Base-by-base conservation (phyloP, 2,329 filamentous ascomycete genomes). In the Epichloe bromicola region DNA sequence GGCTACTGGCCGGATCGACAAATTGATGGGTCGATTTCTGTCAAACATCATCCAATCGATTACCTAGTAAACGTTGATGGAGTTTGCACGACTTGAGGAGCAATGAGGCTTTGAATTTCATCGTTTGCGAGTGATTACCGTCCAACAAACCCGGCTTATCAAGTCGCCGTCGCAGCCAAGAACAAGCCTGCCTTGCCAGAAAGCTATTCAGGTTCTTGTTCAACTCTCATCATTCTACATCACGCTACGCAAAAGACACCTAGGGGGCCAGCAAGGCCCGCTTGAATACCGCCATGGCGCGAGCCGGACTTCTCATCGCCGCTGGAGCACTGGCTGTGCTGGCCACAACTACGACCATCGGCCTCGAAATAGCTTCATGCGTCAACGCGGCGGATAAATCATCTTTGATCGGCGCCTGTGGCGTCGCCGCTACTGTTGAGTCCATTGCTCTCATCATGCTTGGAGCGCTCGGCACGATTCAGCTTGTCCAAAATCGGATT, bases 381-480 rank as follows among this genome's bases (percentile, higher is more conserved):
- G 43, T 56, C 26, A 36, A 53, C 34, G 44, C 52, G 6, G 34
- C 37, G 30, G 40, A 52, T 5, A 49, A 46, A 3, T 48, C 39
- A 20, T 52, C 36, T 37, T 53, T 44, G 44, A 49, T 36, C 49
- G 48, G 38, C 33, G 48, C 61, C 20, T 59, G 61, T 7, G 58
- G 59, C 26, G 53, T 61, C 6, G 60, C 65, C n/a, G 56, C 60
- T 38, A 56, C 56, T 15, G 55, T 66, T 8, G 59, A 68, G 50
- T 58, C 55, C n/a, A 40, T 60, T 11, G 55, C 59, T 15, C 53
- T 67, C 4, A 43, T 60, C 20, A 51, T 57, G n/a, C 33, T 63
- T 2, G 55, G 52, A 37, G 64, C 60, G 56, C 55, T 52, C 55
- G 70, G 48, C 67, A 75, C 57, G 59, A 63, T 69, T 20, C 59